Base-by-base conservation (phyloP, 2,329 filamentous ascomycete species). In the Trichoderma gracile region DNA sequence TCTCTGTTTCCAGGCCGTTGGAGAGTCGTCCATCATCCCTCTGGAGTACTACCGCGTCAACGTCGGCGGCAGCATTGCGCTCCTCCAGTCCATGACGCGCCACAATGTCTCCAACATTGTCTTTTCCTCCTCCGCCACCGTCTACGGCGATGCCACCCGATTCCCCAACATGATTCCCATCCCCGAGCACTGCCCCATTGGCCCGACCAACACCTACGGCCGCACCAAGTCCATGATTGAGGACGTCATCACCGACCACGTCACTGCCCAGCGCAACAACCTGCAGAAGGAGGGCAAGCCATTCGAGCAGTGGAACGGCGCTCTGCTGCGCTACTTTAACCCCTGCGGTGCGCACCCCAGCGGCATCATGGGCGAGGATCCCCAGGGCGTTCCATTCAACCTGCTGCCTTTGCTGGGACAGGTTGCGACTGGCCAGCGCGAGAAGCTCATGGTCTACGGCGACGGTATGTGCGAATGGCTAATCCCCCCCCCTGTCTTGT, bases 131-230 rank as follows among this genome's bases (percentile, higher is more conserved):
- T 97, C 93, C 1, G 95, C 95, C 40, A 99, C 96, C 71, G 95
- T 99, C 70, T 99, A 99, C 78, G 95, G 95, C 75, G 96, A 99
- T 79, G 95, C 94, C 61, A 98, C 95, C 52, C 91, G 93, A 75
- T 92, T 97, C 80, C 88, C 90, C 71, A 90, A 96, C 84, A 99
- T 99, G 95, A 99, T 99, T 70, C 95, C 95, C 69, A 99, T 99
- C 74, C 95, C 95, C 58, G 95, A 99, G 81, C 84, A 91, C 78
- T 99, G 95, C 84, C 95, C 96, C 66, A 92, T 96, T 68, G 94
- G 93, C 58, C 92, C 95, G 15, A 99, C 95, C 70, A 99, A 98
- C 84, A 93, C 94, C 27, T 99, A 99, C 79, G 96, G 95, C 68
- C 92, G 92, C 79, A 99, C 95, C 69, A 99, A 99, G 83, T 89